Conservation (phyloP, 192 early-diverging fungal genomes). For the Umbelopsis sp. region DNA sequence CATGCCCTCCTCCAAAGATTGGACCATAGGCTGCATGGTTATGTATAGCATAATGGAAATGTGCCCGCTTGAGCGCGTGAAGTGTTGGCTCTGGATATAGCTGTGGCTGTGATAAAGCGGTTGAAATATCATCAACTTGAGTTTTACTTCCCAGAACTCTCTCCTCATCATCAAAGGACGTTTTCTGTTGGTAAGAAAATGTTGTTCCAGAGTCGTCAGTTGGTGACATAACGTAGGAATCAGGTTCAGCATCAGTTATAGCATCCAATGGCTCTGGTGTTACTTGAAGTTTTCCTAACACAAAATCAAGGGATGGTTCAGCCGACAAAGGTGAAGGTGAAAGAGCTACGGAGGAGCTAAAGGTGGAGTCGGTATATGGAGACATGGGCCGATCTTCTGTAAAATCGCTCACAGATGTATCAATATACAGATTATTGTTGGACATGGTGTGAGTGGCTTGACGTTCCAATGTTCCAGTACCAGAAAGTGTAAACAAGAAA, state of each 20-base stretch:
- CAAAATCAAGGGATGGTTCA: neutral
- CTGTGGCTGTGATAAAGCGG: neutral
- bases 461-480: neutral
- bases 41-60: conserved; percentile 22
- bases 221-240: neutral
- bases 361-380: neutral
- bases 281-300: neutral
- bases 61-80: conserved; percentile 4
- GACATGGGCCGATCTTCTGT: neutral
- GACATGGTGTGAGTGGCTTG: neutral
- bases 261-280: neutral
- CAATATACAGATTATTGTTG: neutral
- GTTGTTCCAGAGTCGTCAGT: neutral
- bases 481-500: conserved; percentile 25
- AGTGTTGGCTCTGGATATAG: conserved; percentile 13
- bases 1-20: conserved; percentile 22
- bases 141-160: neutral
- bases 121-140: neutral
- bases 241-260: neutral
- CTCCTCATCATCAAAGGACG: neutral
- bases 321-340: neutral
- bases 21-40: conserved; percentile 23
- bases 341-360: neutral
- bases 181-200: neutral
- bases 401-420: neutral